phyloP scores from a whole-genome alignment of 148 eudicot genomes.

The Chenopodium quinoa region DNA sequence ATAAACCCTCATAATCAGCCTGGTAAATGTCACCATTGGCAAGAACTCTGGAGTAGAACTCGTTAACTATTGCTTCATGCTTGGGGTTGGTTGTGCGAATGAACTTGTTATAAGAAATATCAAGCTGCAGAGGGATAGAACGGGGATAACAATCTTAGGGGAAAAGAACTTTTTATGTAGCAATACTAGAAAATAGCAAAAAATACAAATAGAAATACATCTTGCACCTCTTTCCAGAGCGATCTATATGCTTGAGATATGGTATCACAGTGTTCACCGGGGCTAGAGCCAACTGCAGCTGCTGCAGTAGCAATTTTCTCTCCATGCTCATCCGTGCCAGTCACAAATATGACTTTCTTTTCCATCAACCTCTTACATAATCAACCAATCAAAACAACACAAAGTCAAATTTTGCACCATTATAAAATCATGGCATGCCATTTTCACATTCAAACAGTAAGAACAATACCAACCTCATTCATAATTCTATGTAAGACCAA shows the following conservation, averaged over 20 bases:
- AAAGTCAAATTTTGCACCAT: background rate
- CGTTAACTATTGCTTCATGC: conserved; percentile 89
- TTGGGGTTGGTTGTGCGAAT: conserved; percentile 80
- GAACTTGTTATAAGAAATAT: conserved; percentile 91
- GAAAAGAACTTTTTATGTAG: background rate
- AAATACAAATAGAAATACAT: background rate
- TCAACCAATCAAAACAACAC: conserved; percentile 8
- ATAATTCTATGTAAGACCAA: background rate
- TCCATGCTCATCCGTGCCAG: conserved; percentile 99
- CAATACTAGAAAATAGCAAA: background rate
- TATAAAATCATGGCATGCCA: background rate
- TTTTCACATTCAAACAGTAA: background rate
- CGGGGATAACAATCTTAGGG: background rate
- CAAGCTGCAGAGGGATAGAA: conserved; percentile 48
- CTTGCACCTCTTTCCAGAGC: conserved; percentile 80
- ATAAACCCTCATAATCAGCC: conserved; percentile 94
- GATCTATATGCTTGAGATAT: conserved; percentile 73
- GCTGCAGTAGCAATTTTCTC: conserved; percentile 98
- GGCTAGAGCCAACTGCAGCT: conserved; percentile 64
- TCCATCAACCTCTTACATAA: conserved; percentile 70
- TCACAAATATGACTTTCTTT: conserved; percentile 81
- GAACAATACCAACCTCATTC: too few species aligned
- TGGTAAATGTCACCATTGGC: conserved; percentile 93
- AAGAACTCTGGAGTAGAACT: conserved; percentile 81
- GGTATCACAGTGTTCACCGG: conserved; percentile 70